These are phyloP conservation scores for Talaromyces islandicus DNA, from an alignment of 2,329 filamentous ascomycete species.

Conservation along the genomic window DNA sequence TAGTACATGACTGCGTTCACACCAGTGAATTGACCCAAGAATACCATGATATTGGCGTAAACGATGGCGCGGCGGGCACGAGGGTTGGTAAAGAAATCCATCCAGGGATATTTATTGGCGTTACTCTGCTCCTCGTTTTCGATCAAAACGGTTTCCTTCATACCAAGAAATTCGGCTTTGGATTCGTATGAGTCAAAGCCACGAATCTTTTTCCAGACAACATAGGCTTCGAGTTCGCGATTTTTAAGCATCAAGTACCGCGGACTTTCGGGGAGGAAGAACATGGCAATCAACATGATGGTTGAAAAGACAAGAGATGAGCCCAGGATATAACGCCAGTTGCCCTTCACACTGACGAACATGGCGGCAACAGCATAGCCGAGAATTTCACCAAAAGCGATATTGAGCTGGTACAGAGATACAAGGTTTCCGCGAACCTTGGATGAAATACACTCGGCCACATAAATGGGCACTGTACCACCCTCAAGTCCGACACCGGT, in stretches of 20 bases:
- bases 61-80: constrained; percentile 61
- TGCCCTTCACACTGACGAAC: constrained; percentile 61
- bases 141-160: constrained; percentile 59
- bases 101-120: constrained; percentile 59
- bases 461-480: constrained; percentile 68
- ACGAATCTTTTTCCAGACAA: constrained; percentile 63
- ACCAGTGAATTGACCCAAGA: constrained; percentile 65
- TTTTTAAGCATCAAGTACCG: constrained; percentile 22
- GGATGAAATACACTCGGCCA: constrained; percentile 62
- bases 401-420: constrained; percentile 70
- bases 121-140: constrained; percentile 48
- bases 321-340: constrained; percentile 69
- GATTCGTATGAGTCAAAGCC: constrained; percentile 53
- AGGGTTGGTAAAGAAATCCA: constrained; percentile 67
- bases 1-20: constrained; percentile 69
- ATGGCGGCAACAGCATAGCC: constrained; percentile 69
- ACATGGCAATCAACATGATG: constrained; percentile 59
- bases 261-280: constrained; percentile 22
- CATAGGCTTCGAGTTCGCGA: constrained; percentile 20
- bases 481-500: constrained; percentile 67
- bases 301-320: constrained; percentile 66
- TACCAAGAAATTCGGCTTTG: constrained; percentile 65
- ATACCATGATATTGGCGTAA: constrained; percentile 65
- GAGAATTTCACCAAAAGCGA: constrained; percentile 67
- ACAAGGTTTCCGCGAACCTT: constrained; percentile 65